Evolutionary conservation across 2,329 filamentous ascomycete genomes (phyloP).

Genomic region (Myrmaecium sp.): DNA sequence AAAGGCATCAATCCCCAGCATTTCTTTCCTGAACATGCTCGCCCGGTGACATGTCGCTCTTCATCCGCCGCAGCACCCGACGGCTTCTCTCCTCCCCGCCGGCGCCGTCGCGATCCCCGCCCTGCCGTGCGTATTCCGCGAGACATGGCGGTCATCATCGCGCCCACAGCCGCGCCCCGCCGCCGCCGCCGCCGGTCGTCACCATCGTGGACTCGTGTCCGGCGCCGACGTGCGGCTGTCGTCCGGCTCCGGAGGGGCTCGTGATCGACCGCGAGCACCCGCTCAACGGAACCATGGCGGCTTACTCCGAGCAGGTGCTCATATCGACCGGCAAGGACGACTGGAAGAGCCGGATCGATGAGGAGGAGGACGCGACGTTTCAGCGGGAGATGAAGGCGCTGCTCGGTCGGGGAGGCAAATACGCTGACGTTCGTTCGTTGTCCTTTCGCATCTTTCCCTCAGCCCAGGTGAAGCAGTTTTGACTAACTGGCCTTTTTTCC

Average conservation of each 20-base stretch:
- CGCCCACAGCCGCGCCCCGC: not conserved
- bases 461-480: not conserved
- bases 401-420: slow-evolving; percentile 24
- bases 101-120: no score
- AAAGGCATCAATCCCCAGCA: no score
- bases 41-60: no score
- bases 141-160: no score
- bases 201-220: slow-evolving; percentile 46
- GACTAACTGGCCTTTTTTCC: not conserved
- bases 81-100: no score
- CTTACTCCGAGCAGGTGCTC: slow-evolving; percentile 68
- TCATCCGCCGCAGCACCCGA: no score
- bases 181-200: slow-evolving; percentile 16
- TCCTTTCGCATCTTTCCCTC: not conserved
- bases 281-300: slow-evolving; percentile 60
- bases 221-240: slow-evolving; percentile 58
- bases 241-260: slow-evolving; percentile 46
- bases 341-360: slow-evolving; percentile 72
- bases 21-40: no score
- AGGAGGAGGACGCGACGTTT: slow-evolving; percentile 38
- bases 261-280: slow-evolving; percentile 56
- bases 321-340: slow-evolving; percentile 66
- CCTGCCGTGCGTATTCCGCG: no score
- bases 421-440: slow-evolving; percentile 25
- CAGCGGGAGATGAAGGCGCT: slow-evolving; percentile 51